Evolutionary conservation across 306 rosid genomes (phyloP).

Genomic region (Carpinus viminea): DNA sequence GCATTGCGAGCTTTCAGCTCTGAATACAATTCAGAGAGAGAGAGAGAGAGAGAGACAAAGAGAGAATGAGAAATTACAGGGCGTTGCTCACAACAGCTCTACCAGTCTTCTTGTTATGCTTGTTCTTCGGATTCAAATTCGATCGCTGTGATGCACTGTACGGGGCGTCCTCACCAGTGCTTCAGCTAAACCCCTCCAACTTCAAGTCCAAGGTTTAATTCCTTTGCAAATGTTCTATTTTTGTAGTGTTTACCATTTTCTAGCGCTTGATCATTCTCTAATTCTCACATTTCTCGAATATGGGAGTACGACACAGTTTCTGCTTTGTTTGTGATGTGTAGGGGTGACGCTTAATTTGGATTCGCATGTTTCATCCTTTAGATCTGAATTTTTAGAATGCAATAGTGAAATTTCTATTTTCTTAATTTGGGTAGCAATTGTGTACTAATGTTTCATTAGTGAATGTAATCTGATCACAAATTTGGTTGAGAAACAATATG

Average conservation of each 20-base stretch:
- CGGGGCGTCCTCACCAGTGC: constrained; percentile 86
- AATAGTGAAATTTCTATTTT: neutral
- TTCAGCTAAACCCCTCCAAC: constrained; percentile 89
- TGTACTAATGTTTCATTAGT: neutral
- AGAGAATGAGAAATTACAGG: constrained; percentile 30
- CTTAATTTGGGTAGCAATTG: neutral
- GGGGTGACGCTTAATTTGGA: neutral
- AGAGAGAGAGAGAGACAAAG: constrained; percentile 31
- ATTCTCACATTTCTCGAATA: neutral
- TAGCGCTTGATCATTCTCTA: constrained; percentile 20
- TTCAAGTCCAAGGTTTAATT: constrained; percentile 85
- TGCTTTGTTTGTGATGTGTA: neutral
- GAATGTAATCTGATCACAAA: neutral
- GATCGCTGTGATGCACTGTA: constrained; percentile 66
- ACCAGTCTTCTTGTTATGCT: constrained; percentile 27
- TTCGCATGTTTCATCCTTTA: neutral
- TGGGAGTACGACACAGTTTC: neutral
- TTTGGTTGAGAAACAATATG: neutral
- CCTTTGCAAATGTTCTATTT: neutral
- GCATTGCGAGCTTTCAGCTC: constrained; percentile 32
- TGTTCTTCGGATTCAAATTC: constrained; percentile 25
- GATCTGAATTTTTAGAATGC: neutral
- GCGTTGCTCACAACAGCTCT: constrained; percentile 25
- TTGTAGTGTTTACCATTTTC: neutral
- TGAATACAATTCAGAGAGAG: constrained; percentile 19